Percentiles rank a stretch among this genome's conserved stretches.
phyloP scores from a whole-genome alignment of 2,329 filamentous ascomycete genomes.

The Cordyceps fumosorosea region DNA sequence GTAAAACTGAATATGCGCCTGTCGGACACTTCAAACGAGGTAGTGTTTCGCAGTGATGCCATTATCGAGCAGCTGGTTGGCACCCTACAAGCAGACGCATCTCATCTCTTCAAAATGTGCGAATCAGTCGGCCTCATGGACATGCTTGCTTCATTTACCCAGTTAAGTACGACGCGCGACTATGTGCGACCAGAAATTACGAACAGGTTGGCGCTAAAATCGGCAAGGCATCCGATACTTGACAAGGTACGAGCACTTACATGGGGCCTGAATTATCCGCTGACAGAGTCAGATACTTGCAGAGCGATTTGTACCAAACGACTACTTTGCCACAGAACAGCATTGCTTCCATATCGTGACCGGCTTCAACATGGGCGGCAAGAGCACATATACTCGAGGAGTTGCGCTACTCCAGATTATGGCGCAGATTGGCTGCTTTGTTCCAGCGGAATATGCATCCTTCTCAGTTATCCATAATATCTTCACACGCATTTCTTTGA shows the following conservation, averaged over 20 bases:
- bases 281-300: constrained; percentile 44
- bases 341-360: constrained; percentile 89
- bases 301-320: constrained; percentile 74
- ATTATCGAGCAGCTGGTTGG: constrained; percentile 66
- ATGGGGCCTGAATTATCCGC: background rate
- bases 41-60: constrained; percentile 74
- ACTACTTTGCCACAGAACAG: constrained; percentile 76
- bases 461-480: constrained; percentile 76
- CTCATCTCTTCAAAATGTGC: constrained; percentile 72
- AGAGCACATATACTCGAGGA: constrained; percentile 88
- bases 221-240: constrained; percentile 70
- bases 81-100: constrained; percentile 64
- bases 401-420: constrained; percentile 82
- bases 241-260: constrained; percentile 49
- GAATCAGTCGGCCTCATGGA: constrained; percentile 84
- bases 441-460: constrained; percentile 77
- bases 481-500: constrained; percentile 80
- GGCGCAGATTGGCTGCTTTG: constrained; percentile 88
- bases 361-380: constrained; percentile 97
- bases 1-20: constrained; percentile 76
- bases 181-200: constrained; percentile 62
- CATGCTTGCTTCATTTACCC: constrained; percentile 72
- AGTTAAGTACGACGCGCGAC: constrained; percentile 57
- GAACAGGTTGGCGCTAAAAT: constrained; percentile 63
- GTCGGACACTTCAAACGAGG: constrained; percentile 73